Base-by-base conservation (phyloP, 495 filamentous ascomycete species). In the Penicillium egyptiacum region DNA sequence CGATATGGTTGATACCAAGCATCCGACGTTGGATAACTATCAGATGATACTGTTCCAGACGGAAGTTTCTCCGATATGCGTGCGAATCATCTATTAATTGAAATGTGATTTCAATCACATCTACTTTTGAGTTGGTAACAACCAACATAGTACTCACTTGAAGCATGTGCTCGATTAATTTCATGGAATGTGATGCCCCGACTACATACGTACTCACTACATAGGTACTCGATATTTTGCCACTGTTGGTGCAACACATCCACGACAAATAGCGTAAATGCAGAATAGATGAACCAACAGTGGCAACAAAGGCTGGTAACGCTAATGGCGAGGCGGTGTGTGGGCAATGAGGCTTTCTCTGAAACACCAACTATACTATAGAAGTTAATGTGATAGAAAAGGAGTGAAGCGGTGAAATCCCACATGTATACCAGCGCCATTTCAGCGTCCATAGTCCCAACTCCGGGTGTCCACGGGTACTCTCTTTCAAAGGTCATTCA, bases 121-220 rank as follows among this genome's bases (percentile, higher is more conserved):
- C 35, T 37, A 7, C 7, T 39, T 17, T 39, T 1, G 16, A 39
- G 16, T 90, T 5, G 55, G 60, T 37, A 63, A 75, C 8, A 62
- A 72, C 22, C 77, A 79, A 19, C 5, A n/a, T 6, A n/a, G 16
- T 31, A 31, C 10, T n/a, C n/a, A n/a, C n/a, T 37, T 39, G 7
- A 9, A 87, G 87, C 17, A 85, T 50, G 45, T 56, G 88, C 88
- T 31, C 86, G 88, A 25, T 81, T 86, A 42, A 73, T 84, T n/a
- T 2, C n/a, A 17, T 8, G 23, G n/a, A 26, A 46, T 26, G 16
- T 46, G 25, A 26, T 14, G 25, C 2, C 10, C 12, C 16, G 12
- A 25, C 42, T 12, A n/a, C n/a, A n/a, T n/a, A n/a, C n/a, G n/a
- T n/a, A n/a, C n/a, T n/a, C n/a, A n/a, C n/a, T n/a, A n/a, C n/a